Evolutionary conservation across 208 protist genomes (phyloP).

Genomic region (Leishmania turanica): DNA sequence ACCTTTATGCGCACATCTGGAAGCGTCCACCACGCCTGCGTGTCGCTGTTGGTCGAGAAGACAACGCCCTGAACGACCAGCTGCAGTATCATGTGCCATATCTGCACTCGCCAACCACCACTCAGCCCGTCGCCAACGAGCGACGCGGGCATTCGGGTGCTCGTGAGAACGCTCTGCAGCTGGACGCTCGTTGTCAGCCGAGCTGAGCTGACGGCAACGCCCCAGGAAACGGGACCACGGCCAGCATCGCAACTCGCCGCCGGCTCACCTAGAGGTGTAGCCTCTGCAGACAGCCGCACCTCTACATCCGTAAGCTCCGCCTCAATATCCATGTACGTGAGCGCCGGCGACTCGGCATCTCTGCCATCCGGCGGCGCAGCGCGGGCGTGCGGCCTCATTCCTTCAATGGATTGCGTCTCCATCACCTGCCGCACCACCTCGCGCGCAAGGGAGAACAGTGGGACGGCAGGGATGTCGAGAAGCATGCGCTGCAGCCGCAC

Average conservation of each 20-base stretch:
- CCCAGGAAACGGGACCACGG: background rate
- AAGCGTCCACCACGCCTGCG: slow-evolving; percentile 7
- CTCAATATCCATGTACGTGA: slow-evolving; percentile 23
- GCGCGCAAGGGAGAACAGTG: slow-evolving; percentile 18
- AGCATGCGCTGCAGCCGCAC: slow-evolving; percentile 3
- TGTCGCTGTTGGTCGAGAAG: slow-evolving; percentile 5
- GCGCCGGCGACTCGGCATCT: background rate
- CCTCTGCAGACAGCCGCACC: background rate
- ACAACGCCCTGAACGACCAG: slow-evolving; percentile 6
- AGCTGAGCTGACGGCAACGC: slow-evolving; percentile 6
- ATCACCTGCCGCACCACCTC: slow-evolving; percentile 14
- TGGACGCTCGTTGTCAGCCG: slow-evolving; percentile 6
- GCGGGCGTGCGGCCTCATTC: background rate
- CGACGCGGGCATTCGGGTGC: slow-evolving; percentile 10
- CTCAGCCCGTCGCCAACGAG: slow-evolving; percentile 16
- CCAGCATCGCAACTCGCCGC: background rate
- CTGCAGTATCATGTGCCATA: slow-evolving; percentile 18
- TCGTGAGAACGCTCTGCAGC: slow-evolving; percentile 20
- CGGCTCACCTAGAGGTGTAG: background rate
- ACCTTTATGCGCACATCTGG: slow-evolving; percentile 3
- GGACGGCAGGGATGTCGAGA: slow-evolving; percentile 11
- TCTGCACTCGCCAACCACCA: slow-evolving; percentile 17
- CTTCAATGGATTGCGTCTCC: slow-evolving; percentile 3
- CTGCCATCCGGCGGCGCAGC: background rate
- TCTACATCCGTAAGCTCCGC: slow-evolving; percentile 13